Base-by-base conservation (phyloP, 2,329 filamentous ascomycete genomes). In the Aspergillus sergii region DNA sequence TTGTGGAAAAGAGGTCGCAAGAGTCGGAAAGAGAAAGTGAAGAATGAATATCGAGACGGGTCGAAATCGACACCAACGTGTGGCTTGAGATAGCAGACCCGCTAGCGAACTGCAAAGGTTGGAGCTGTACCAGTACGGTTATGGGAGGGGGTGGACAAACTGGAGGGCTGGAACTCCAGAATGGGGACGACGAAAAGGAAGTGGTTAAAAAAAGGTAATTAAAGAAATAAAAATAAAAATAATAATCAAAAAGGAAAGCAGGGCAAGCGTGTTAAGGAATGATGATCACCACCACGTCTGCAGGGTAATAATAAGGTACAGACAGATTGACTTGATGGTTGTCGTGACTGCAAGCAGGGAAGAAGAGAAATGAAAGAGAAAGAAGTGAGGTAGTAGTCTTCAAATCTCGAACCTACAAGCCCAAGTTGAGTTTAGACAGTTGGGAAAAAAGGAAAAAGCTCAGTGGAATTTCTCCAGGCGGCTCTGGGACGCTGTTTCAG, bases 51-150 rank as follows among this genome's bases (percentile, higher is more conserved):
- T 62, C 57, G 64, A 60, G 48, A 65, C 63, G 67, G 68, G 58
- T 65, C 58, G 61, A 66, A 67, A 67, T 68, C 66, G 63, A 70
- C 64, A 69, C 66, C 68, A 71, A 68, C 60, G 64, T 68, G 69
- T 70, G 67, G 69, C 65, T 68, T 68, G 57, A 60, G 65, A 69
- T 68, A 64, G 55, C 62, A 69, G 69, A 69, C 68, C 69, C 69
- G 65, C 68, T 69, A 69, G 65, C 59, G 63, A 65, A 67, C 66
- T 69, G 65, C 60, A 64, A 51, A 34, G 28, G 48, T 51, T 58
- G 59, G 59, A 63, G 58, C 36, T 55, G 57, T 39, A 58, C 58
- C 39, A 57, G 46, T 55, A 57, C 34, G 19, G 53, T 57, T 57
- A 53, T 21, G 28, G 41, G 53, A 57, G 58, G 58, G 55, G 48